Evolutionary conservation across 371 early-diverging fungal genomes (phyloP).

Genomic region (Mucor saturninus): DNA sequence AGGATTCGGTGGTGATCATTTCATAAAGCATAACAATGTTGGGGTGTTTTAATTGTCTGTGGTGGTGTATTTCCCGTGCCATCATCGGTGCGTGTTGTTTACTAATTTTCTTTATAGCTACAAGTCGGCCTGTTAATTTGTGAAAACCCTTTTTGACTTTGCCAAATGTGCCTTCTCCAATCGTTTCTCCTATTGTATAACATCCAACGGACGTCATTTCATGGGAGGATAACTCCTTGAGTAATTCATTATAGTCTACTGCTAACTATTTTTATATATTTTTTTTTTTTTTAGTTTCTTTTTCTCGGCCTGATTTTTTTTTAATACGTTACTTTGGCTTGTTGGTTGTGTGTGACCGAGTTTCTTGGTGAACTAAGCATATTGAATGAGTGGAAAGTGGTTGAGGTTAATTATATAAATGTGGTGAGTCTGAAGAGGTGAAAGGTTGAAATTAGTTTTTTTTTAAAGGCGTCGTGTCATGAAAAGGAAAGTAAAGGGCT

Average conservation of each 20-base stretch:
- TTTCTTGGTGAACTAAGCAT: conserved; percentile 33
- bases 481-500: conserved; percentile 11
- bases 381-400: neutral
- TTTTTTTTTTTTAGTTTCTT: conserved; percentile 2
- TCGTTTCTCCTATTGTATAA: conserved; percentile 54
- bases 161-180: conserved; percentile 77
- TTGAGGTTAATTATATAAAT: no score
- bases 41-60: conserved; percentile 82
- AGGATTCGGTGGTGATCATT: conserved; percentile 80
- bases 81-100: conserved; percentile 73
- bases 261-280: conserved; percentile 19
- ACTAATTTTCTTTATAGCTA: conserved; percentile 83
- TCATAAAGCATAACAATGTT: conserved; percentile 87
- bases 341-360: conserved; percentile 30
- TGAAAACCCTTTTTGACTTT: conserved; percentile 86
- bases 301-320: neutral
- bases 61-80: conserved; percentile 88
- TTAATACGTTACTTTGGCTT: conserved; percentile 25
- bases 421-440: no score
- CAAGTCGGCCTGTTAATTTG: conserved; percentile 78
- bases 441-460: no score
- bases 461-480: conserved; percentile 10
- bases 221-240: conserved; percentile 50
- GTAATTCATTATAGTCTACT: conserved; percentile 44
- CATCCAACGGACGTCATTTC: conserved; percentile 53